These are phyloP conservation scores for Plasmodium gaboni DNA, from an alignment of 169 alveolate species.

Conservation along the genomic window DNA sequence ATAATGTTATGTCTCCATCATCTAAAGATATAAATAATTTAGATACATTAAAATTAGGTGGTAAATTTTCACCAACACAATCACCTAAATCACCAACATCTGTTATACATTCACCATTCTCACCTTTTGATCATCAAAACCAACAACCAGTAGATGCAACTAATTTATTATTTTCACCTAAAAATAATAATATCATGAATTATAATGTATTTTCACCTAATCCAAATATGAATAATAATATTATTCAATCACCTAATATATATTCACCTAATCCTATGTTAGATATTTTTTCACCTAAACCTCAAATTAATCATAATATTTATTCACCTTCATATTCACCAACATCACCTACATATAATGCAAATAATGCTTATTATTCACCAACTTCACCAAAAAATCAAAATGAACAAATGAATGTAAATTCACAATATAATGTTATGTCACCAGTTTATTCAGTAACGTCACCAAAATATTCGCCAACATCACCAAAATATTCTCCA, in stretches of 20 bases:
- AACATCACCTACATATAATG: conserved; percentile 85
- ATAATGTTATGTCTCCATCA: conserved; percentile 67
- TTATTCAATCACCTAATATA: conserved; percentile 83
- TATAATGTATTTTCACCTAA: conserved; percentile 82
- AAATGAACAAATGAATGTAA: conserved; percentile 33
- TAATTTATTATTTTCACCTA: conserved; percentile 22
- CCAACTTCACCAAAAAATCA: conserved; percentile 85
- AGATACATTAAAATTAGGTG: conserved; percentile 90
- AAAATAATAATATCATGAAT: conserved; percentile 28
- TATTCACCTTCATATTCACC: conserved; percentile 85
- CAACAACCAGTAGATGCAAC: conserved; percentile 41
- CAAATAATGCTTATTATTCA: conserved; percentile 78
- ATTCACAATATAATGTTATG: conserved; percentile 26
- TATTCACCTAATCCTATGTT: conserved; percentile 81
- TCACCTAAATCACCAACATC: conserved; percentile 91
- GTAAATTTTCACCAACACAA: conserved; percentile 92
- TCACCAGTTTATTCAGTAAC: conserved; percentile 77
- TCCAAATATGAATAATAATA: conserved; percentile 72
- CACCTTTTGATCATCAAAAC: conserved; percentile 54
- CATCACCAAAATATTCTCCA: conserved; percentile 93
- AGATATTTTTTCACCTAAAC: conserved; percentile 72
- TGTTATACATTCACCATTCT: conserved; percentile 76
- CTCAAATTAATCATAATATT: conserved; percentile 69
- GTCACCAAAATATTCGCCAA: conserved; percentile 89
- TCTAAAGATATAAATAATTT: conserved; percentile 71